These are phyloP conservation scores for Artemisia tridentata DNA, from an alignment of 129 eudicot genomes.

Conservation along the genomic window DNA sequence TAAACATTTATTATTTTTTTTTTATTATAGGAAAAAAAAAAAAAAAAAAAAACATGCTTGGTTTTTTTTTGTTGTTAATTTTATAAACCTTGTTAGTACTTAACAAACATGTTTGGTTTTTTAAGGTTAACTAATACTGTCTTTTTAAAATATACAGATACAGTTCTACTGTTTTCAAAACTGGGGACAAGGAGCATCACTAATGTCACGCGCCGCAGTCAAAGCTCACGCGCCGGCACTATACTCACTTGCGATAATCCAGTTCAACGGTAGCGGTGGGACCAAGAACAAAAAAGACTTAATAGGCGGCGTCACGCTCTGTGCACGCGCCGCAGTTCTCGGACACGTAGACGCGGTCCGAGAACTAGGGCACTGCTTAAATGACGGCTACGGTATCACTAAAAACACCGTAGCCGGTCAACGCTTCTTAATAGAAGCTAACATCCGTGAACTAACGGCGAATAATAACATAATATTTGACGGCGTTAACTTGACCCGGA, in stretches of 20 bases:
- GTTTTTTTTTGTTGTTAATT: no score
- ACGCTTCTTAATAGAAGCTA: constrained; percentile 33
- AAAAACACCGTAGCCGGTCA: constrained; percentile 32
- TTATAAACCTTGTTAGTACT: no score
- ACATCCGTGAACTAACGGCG: constrained; percentile 31
- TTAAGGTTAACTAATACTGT: neutral
- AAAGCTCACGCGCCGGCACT: constrained; percentile 36
- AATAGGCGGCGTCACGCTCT: constrained; percentile 37
- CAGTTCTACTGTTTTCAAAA: constrained; percentile 32
- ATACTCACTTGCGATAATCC: constrained; percentile 45
- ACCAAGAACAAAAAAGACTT: constrained; percentile 21
- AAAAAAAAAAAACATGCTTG: no score
- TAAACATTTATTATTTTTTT: no score
- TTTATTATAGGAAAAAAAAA: no score
- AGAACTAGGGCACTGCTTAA: constrained; percentile 41
- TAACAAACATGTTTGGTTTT: no score
- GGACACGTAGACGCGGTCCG: constrained; percentile 51
- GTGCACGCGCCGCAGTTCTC: constrained; percentile 39
- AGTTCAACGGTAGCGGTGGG: constrained; percentile 46
- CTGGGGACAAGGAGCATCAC: constrained; percentile 30
- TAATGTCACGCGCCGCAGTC: constrained; percentile 42
- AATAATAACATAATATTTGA: neutral
- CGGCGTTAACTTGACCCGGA: neutral
- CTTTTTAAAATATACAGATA: constrained; percentile 24
- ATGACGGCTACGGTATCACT: constrained; percentile 44